Conservation (phyloP, 768 basidiomycete genomes). For the Russula earlei region DNA sequence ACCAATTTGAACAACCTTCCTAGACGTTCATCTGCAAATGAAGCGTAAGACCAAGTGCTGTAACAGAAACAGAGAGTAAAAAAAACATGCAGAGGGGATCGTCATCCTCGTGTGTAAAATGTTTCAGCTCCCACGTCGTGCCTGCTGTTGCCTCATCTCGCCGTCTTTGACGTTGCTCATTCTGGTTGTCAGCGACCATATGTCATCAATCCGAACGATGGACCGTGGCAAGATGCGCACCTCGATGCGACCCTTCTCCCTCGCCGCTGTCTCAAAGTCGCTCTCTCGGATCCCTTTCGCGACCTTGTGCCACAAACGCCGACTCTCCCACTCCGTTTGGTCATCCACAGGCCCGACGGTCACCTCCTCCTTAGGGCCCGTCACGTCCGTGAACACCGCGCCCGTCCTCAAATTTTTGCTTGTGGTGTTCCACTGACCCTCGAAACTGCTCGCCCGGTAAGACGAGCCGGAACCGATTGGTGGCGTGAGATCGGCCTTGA, state of each 20-base stretch:
- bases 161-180: conserved; percentile 83
- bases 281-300: conserved; percentile 86
- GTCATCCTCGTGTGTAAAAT: conserved; percentile 60
- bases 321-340: conserved; percentile 76
- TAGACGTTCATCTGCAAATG: conserved; percentile 50
- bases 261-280: too few species aligned
- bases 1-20: conserved; percentile 49
- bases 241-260: too few species aligned
- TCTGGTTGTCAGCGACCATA: conserved; percentile 51
- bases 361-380: conserved; percentile 67
- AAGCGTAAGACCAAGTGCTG: conserved; percentile 2
- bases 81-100: conserved; percentile 61
- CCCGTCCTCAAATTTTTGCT: conserved; percentile 44
- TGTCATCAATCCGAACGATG: too few species aligned
- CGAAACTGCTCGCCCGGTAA: conserved; percentile 39
- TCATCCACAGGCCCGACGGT: conserved; percentile 45
- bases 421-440: conserved; percentile 80
- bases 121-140: conserved; percentile 63
- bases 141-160: conserved; percentile 72
- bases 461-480: conserved; percentile 20
- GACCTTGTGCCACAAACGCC: conserved; percentile 76
- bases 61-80: neutral
- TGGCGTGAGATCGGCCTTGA: conserved; percentile 75
- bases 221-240: too few species aligned
- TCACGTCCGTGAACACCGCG: conserved; percentile 67